Base-by-base conservation (phyloP, 805 yeast genomes). In the Kazachstania kunashirensis region DNA sequence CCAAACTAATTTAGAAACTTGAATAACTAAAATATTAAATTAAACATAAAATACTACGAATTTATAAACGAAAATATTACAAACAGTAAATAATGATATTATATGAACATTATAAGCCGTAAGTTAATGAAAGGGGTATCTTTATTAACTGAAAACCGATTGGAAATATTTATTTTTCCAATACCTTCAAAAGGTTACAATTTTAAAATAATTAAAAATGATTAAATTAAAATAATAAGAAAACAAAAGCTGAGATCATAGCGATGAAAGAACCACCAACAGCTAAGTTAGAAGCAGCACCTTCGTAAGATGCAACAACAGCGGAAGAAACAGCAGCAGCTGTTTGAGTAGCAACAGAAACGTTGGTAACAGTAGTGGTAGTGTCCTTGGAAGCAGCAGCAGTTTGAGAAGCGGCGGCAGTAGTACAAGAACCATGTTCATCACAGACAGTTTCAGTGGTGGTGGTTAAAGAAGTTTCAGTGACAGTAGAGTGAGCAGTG, bases 281-380 rank as follows among this genome's bases (percentile, higher is more conserved):
- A 28, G 37, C 37, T 34, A 34, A 27, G 31, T 34, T 26, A 34
- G 37, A 13, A 28, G 31, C 37, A 21, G 37, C 37, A 34, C 37
- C 37, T 21, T 27, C 32, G 32, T 18, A 34, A 16, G 25, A 14
- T 11, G 37, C 3, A n/a, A 27, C 14, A 10, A 21, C 11, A 15
- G 32, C 32, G 15, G 32, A 19, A 5, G 34, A 8, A 15, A 17
- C 17, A 33, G 24, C 16, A 19, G 30, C n/a, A 20, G 28, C 31
- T 14, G 37, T 27, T 13, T 27, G 19, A 13, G 37, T 28, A 27
- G 28, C 37, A 20, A 27, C 17, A n/a, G 36, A 11, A 17, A 14
- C n/a, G 24, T 34, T 15, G 27, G 29, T 23, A 34, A 25, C 31
- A 27, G 31, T 27, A 16, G 27, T 27, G 8, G 25, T 27, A n/a